A percentile compares a stretch with the other conserved stretches of the same genome.
Evolutionary conservation across 2,329 filamentous ascomycete genomes (phyloP).

Genomic region (Fusarium keratoplasticum): DNA sequence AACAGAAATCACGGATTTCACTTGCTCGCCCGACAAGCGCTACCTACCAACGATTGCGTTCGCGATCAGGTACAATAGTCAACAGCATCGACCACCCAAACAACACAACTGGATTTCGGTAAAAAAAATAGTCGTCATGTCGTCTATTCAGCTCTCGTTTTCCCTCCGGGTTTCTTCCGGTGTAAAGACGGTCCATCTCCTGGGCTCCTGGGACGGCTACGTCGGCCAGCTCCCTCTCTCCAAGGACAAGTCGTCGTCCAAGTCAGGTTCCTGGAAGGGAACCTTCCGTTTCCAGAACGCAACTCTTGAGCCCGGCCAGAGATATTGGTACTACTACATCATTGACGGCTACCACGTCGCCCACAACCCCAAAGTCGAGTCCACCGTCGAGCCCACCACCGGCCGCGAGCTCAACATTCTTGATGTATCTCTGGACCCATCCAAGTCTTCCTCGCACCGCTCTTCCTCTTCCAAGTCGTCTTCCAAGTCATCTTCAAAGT

Average conservation of each 20-base stretch:
- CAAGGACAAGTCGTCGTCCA: slow-evolving; percentile 84
- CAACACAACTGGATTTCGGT: slow-evolving; percentile 42
- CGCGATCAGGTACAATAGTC: slow-evolving; percentile 27
- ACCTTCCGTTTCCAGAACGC: slow-evolving; percentile 94
- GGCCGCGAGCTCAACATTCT: slow-evolving; percentile 98
- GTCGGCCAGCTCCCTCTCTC: slow-evolving; percentile 92
- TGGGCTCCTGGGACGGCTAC: slow-evolving; percentile 99
- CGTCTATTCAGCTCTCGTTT: slow-evolving; percentile 93
- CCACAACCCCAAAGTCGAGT: slow-evolving; percentile 91
- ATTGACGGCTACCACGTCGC: slow-evolving; percentile 98
- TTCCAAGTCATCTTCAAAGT: slow-evolving; percentile 53
- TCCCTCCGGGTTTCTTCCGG: slow-evolving; percentile 94
- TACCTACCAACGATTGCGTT: slow-evolving; percentile 45
- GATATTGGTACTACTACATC: slow-evolving; percentile 99
- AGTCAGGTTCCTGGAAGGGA: slow-evolving; percentile 93
- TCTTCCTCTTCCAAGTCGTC: slow-evolving; percentile 57
- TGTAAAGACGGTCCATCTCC: slow-evolving; percentile 96
- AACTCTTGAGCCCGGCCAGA: slow-evolving; percentile 86
- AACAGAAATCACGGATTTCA: slow-evolving; percentile 64
- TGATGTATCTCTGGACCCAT: slow-evolving; percentile 76
- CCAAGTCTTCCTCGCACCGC: slow-evolving; percentile 55
- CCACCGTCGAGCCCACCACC: slow-evolving; percentile 94
- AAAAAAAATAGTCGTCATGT: slow-evolving; percentile 70
- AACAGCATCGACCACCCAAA: slow-evolving; percentile 47
- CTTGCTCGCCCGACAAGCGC: slow-evolving; percentile 59